Conservation (phyloP, 495 filamentous ascomycete genomes). For the Cercophora scortea region DNA sequence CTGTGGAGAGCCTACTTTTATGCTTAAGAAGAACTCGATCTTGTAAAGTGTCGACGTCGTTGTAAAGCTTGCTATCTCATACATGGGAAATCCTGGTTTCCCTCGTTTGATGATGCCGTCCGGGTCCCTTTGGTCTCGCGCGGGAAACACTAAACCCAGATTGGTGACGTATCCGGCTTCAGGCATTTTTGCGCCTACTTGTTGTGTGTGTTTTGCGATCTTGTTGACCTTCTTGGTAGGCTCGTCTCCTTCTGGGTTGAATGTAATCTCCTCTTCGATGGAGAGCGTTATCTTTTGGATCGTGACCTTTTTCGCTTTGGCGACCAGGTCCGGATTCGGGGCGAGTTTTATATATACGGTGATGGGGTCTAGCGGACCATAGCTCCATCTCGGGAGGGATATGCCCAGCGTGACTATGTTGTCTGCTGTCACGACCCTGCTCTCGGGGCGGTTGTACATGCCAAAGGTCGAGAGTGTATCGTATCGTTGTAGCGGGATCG, state of each 20-base stretch:
- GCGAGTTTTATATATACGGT: conserved; percentile 89
- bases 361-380: conserved; percentile 90
- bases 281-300: conserved; percentile 89
- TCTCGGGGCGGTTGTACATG: conserved; percentile 97
- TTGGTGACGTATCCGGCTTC: conserved; percentile 87
- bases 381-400: conserved; percentile 89
- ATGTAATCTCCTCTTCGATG: conserved; percentile 96
- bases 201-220: conserved; percentile 75
- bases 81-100: conserved; percentile 82
- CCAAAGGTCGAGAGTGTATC: conserved; percentile 97
- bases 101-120: conserved; percentile 83
- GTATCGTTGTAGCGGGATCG: conserved; percentile 84
- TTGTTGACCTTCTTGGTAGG: conserved; percentile 84
- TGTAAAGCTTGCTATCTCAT: conserved; percentile 82
- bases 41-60: conserved; percentile 93
- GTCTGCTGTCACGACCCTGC: conserved; percentile 74
- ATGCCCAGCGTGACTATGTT: conserved; percentile 89
- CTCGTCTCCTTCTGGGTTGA: conserved; percentile 97
- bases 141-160: conserved; percentile 82
- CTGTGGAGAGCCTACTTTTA: conserved; percentile 59
- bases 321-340: conserved; percentile 86
- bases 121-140: conserved; percentile 77
- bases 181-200: conserved; percentile 72
- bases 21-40: conserved; percentile 91
- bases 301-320: conserved; percentile 83